phyloP scores from a whole-genome alignment of 2,329 filamentous ascomycete species.

The Eurotiales sp. region DNA sequence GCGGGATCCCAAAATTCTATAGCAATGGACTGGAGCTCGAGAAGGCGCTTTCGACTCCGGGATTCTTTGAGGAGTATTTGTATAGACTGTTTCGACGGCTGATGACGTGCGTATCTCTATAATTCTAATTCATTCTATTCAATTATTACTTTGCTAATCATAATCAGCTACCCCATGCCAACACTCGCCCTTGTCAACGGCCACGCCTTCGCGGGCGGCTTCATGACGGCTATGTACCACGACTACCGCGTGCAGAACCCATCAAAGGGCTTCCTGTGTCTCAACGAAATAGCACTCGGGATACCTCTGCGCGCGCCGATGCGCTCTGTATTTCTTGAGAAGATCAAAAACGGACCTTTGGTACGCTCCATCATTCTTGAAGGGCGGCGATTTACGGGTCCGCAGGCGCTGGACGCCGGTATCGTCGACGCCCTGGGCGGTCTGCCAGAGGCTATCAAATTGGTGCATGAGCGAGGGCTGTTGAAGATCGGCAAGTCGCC shows the following conservation, averaged over 20 bases:
- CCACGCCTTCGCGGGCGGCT: conserved; percentile 76
- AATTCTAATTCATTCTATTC: background rate
- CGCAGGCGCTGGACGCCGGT: conserved; percentile 61
- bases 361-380: conserved; percentile 70
- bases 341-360: conserved; percentile 49
- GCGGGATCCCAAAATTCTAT: conserved; percentile 73
- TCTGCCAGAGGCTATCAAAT: conserved; percentile 57
- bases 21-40: conserved; percentile 77
- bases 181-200: conserved; percentile 76
- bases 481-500: conserved; percentile 60
- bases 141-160: too few relatives aligned
- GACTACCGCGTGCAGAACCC: conserved; percentile 78
- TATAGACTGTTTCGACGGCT: conserved; percentile 65
- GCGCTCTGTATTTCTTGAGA: conserved; percentile 69
- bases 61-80: conserved; percentile 59
- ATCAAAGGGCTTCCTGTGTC: conserved; percentile 66
- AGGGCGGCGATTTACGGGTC: conserved; percentile 62
- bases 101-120: conserved; percentile 47
- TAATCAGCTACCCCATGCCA: conserved; percentile 76
- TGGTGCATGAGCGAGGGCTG: conserved; percentile 59
- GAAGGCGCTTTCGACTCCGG: conserved; percentile 57
- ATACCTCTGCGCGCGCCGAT: conserved; percentile 71
- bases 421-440: conserved; percentile 67
- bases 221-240: conserved; percentile 78
- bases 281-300: conserved; percentile 80